Evolutionary conservation across 2,329 filamentous ascomycete species (phyloP).

Genomic region (Penicillium verrucosum): DNA sequence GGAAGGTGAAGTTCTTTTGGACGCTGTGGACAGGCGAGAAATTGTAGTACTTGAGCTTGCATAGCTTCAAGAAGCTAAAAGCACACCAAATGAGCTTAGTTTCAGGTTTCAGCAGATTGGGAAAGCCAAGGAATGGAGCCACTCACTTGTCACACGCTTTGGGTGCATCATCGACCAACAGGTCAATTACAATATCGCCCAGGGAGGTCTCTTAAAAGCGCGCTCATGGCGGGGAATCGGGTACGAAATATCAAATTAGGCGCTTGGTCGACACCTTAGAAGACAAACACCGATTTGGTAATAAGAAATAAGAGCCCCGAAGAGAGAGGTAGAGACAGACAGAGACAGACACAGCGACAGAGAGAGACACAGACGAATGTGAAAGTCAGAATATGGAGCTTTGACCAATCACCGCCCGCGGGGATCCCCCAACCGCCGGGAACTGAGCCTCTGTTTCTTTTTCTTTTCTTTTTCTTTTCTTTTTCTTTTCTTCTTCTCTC

Average conservation of each 20-base stretch:
- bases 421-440: neutral
- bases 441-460: conserved; percentile 3
- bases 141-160: conserved; percentile 93
- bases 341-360: conserved; percentile 5
- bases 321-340: neutral
- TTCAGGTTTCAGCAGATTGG: conserved; percentile 53
- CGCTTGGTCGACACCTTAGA: neutral
- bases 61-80: conserved; percentile 89
- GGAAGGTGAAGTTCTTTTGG: conserved; percentile 93
- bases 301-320: neutral
- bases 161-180: conserved; percentile 83
- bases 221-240: conserved; percentile 64
- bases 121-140: conserved; percentile 5
- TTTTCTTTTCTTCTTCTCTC: neutral
- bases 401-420: conserved; percentile 16
- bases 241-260: neutral
- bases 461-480: neutral
- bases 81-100: conserved; percentile 49
- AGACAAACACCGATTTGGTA: neutral
- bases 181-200: conserved; percentile 91
- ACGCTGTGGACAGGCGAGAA: conserved; percentile 89
- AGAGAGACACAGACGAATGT: conserved; percentile 3
- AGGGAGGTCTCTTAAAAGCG: conserved; percentile 85
- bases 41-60: conserved; percentile 99
- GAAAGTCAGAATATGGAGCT: conserved; percentile 12